These are phyloP conservation scores for Quercus suber DNA, from an alignment of 306 rosid species.

Conservation along the genomic window DNA sequence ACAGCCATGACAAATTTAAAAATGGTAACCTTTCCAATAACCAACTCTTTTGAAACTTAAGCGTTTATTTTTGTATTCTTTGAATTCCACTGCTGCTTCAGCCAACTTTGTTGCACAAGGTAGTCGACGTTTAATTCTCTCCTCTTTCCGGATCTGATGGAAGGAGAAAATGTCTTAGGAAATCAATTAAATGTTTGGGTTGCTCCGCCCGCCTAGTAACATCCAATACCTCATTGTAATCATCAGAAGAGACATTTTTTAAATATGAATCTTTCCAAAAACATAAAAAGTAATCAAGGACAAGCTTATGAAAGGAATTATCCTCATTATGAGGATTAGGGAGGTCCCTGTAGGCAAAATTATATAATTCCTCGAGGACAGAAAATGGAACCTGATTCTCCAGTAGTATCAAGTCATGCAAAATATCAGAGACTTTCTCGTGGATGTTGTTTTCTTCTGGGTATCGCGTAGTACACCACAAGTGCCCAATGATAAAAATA, in stretches of 20 bases:
- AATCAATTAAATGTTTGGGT: too few species aligned
- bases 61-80: too few species aligned
- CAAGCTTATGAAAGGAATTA: neutral
- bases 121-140: neutral
- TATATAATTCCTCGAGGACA: slow-evolving; percentile 8
- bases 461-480: neutral
- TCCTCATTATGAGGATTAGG: neutral
- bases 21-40: neutral
- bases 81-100: neutral
- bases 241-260: too few species aligned
- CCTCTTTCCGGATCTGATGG: too few species aligned
- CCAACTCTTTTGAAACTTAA: neutral
- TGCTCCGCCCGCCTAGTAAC: too few species aligned
- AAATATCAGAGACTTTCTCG: neutral
- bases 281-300: neutral
- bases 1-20: neutral
- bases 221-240: too few species aligned
- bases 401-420: slow-evolving; percentile 19
- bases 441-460: too few species aligned
- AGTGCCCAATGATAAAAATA: slow-evolving; percentile 23
- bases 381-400: slow-evolving; percentile 34
- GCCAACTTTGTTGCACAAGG: slow-evolving; percentile 5
- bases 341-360: neutral
- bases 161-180: too few species aligned
- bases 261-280: too few species aligned